Evolutionary conservation across 2,329 filamentous ascomycete genomes (phyloP).

Genomic region (Apiospora rasikravindrae): DNA sequence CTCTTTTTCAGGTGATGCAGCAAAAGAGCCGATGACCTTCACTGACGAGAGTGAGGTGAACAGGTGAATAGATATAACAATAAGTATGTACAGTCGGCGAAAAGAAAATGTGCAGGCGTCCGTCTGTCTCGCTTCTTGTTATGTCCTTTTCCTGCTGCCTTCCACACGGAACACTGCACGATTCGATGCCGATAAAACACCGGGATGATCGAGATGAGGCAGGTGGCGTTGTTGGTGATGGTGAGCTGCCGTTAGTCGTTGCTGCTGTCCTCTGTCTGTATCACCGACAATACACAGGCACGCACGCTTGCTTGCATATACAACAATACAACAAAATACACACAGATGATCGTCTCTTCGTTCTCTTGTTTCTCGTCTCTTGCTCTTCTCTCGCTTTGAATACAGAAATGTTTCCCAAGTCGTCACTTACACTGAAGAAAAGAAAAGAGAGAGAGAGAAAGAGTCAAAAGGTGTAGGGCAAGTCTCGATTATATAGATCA

Average conservation of each 20-base stretch:
- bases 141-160: background rate
- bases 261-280: background rate
- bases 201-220: conserved; percentile 7
- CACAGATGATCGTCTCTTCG: background rate
- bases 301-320: background rate
- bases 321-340: background rate
- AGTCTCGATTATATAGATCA: conserved; percentile 5
- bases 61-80: conserved; percentile 15
- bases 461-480: background rate
- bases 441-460: conserved; percentile 3
- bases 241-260: background rate
- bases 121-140: background rate
- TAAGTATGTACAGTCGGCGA: conserved; percentile 12
- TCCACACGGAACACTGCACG: conserved; percentile 2
- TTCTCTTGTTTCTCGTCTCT: background rate
- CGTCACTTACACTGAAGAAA: conserved; percentile 7
- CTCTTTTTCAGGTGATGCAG: background rate
- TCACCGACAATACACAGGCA: background rate
- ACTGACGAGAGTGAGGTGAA: background rate
- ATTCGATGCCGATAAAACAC: background rate
- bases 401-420: background rate
- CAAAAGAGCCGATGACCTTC: background rate
- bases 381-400: background rate
- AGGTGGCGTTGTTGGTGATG: background rate
- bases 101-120: background rate